Evolutionary conservation across 352 stramenopile species (phyloP), one percentile per base, ranked within the genome.

Genomic region (Pythium utonaiense): DNA sequence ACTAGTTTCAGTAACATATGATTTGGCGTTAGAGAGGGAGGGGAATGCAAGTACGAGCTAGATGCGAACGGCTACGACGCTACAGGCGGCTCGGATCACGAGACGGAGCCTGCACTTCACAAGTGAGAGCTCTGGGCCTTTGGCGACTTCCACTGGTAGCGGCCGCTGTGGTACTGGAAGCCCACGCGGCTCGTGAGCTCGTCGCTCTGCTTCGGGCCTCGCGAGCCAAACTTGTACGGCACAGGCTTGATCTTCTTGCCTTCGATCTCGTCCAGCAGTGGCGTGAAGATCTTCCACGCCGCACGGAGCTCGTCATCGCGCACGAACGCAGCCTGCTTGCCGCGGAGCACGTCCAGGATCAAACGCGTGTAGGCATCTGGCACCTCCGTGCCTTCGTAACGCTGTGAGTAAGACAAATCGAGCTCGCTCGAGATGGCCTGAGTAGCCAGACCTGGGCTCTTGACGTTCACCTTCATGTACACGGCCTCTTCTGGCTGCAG

Each of bases 231-330:
- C 42, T 83, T 70, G 74, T 99, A 99, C 25, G 79, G 74, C 47
- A 96, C 60, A n/a, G 97, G 95, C 56, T 83, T 77, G 22, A 98
- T 74, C 63, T 95, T 95, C 66, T 97, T 78, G 48, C 54, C 53
- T 57, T 99, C 97, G 62, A 99, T 98, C 66, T 92, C 70, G 58
- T 99, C 78, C n/a, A 99, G 79, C 36, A 99, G 70, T 22, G 97
- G 97, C 41, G 96, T 99, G 69, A 99, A 99, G 53, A 99, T 98
- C 69, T 98, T 91, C 97, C 97, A 99, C 45, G 92, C 86, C 6
- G 91, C 83, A 36, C 88, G 79, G 36, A 99, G 78, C 78, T 99
- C 97, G 67, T 99, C 97, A 57, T 96, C 89, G 24, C 96, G 85
- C 41, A 99, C 96, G 75, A 99, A 99, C n/a, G 86, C 90, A 9